Percentiles rank a stretch among this genome's conserved stretches.
phyloP scores from a whole-genome alignment of 805 yeast species.

The Lipomyces lipofer region DNA sequence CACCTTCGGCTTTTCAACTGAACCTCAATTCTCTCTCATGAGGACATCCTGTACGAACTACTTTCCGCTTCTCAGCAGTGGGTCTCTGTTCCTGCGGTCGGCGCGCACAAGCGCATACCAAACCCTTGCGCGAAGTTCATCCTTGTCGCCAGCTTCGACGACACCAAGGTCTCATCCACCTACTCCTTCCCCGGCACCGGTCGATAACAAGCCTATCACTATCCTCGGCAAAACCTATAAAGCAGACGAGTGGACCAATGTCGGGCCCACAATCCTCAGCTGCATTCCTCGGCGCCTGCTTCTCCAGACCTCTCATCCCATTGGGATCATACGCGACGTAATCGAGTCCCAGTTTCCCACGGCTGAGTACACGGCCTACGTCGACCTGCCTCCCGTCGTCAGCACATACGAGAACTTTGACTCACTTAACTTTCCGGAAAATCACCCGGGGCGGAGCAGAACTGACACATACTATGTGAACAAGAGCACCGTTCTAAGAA shows the following conservation, averaged over 20 bases:
- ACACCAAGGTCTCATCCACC: too few relatives aligned
- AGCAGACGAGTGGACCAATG: slow-evolving; percentile 80
- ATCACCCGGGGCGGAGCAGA: slow-evolving; percentile 90
- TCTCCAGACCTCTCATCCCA: slow-evolving; percentile 74
- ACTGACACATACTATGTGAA: slow-evolving; percentile 93
- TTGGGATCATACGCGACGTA: slow-evolving; percentile 76
- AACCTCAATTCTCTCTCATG: too few relatives aligned
- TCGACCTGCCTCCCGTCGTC: slow-evolving; percentile 80
- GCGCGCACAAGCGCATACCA: too few relatives aligned
- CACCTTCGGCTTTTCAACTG: too few relatives aligned
- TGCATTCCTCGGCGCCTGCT: slow-evolving; percentile 75
- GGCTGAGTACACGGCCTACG: slow-evolving; percentile 69
- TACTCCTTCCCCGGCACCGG: neutral
- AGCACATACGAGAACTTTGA: slow-evolving; percentile 84
- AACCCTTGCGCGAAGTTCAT: too few relatives aligned
- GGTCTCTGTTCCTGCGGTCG: too few relatives aligned
- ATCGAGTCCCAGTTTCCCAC: slow-evolving; percentile 64
- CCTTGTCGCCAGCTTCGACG: too few relatives aligned
- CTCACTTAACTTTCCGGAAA: slow-evolving; percentile 82
- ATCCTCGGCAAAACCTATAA: slow-evolving; percentile 6
- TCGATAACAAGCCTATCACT: neutral
- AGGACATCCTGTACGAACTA: too few relatives aligned
- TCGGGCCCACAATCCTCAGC: slow-evolving; percentile 68
- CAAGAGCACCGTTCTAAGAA: slow-evolving; percentile 68
- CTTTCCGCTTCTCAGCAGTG: too few relatives aligned